phyloP scores from a whole-genome alignment of 2,329 filamentous ascomycete genomes.

The Berkeleyomyces basicola region DNA sequence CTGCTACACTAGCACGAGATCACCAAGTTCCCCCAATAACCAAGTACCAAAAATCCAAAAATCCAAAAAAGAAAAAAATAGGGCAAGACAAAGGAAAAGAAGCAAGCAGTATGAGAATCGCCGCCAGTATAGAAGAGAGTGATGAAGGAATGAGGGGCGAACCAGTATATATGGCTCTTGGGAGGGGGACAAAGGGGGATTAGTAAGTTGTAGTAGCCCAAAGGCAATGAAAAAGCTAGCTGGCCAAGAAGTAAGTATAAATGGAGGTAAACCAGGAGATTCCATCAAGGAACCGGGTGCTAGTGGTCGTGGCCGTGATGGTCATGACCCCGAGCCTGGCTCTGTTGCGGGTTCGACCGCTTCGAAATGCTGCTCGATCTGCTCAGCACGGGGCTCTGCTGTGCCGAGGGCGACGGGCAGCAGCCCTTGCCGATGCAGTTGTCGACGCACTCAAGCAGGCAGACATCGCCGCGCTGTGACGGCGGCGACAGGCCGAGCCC shows the following conservation, averaged over 20 bases:
- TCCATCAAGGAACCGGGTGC: neutral
- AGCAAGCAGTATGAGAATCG: neutral
- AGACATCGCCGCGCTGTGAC: constrained; percentile 20
- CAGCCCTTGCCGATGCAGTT: constrained; percentile 31
- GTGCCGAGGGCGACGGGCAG: constrained; percentile 20
- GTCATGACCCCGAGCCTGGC: constrained; percentile 9
- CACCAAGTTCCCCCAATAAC: constrained; percentile 1
- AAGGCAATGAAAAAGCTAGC: neutral
- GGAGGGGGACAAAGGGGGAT: neutral
- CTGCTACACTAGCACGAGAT: neutral
- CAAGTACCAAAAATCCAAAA: neutral
- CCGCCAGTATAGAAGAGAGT: neutral
- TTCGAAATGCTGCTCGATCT: constrained; percentile 7
- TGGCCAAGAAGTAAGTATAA: neutral
- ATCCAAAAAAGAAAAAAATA: neutral
- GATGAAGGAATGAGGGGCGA: neutral
- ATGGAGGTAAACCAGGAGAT: neutral
- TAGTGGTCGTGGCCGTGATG: constrained; percentile 6
- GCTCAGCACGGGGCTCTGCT: constrained; percentile 10
- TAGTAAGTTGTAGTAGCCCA: neutral
- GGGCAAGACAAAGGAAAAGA: neutral
- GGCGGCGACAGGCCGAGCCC: constrained; percentile 18
- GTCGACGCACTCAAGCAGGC: constrained; percentile 37
- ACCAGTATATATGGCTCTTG: no score
- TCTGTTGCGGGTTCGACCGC: neutral